Conservation (phyloP, 1,284 basidiomycete species). For the Tilletiaria anomala region DNA sequence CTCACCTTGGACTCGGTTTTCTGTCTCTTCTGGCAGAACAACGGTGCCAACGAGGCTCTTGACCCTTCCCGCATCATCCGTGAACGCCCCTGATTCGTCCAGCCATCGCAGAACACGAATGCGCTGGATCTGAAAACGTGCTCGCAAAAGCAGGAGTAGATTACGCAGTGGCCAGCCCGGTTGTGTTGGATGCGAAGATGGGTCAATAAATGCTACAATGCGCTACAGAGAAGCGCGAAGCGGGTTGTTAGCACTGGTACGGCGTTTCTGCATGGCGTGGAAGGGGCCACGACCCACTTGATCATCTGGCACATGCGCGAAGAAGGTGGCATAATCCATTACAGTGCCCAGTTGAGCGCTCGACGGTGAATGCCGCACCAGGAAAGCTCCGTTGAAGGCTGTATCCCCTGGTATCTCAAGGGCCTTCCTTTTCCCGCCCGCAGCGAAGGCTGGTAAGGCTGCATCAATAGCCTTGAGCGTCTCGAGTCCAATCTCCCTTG, state of each 20-base stretch:
- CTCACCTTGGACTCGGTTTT: not conserved
- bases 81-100: too few species aligned
- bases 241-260: too few species aligned
- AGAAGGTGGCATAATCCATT: constrained; percentile 44
- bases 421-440: too few species aligned
- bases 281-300: constrained; percentile 6
- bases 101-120: constrained; percentile 43
- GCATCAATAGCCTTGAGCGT: constrained; percentile 9
- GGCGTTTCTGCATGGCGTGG: too few species aligned
- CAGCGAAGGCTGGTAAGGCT: too few species aligned
- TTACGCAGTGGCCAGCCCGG: constrained; percentile 94
- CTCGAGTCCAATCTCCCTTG: constrained; percentile 11
- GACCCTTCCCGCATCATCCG: not conserved
- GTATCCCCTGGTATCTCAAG: too few species aligned
- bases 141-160: constrained; percentile 54
- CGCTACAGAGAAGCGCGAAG: too few species aligned
- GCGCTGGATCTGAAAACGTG: constrained; percentile 39
- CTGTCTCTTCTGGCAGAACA: not conserved
- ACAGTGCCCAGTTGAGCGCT: too few species aligned
- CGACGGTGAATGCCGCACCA: too few species aligned
- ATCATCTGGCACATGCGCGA: constrained; percentile 42
- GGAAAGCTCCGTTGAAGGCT: too few species aligned
- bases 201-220: constrained; percentile 55
- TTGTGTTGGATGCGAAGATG: constrained; percentile 59
- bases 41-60: not conserved